phyloP scores from a whole-genome alignment of 2,329 filamentous ascomycete species.

The Reticulascus tulasneorum region DNA sequence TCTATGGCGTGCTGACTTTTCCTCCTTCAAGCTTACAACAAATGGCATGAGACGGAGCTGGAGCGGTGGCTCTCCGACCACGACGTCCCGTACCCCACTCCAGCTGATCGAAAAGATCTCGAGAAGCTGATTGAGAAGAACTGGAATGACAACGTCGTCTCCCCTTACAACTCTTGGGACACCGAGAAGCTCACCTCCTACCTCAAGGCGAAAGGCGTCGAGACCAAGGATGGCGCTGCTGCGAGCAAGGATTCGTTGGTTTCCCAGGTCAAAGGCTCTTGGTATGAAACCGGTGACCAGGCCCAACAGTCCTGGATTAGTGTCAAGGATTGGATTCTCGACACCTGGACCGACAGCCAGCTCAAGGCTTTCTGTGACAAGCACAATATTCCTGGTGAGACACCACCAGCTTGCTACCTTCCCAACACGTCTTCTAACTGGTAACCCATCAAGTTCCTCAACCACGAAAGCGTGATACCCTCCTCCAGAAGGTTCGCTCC shows the following conservation, averaged over 20 bases:
- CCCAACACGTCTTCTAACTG: background rate
- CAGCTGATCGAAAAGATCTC: conserved; percentile 91
- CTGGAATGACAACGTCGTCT: conserved; percentile 75
- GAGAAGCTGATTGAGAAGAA: conserved; percentile 84
- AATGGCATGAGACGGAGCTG: conserved; percentile 97
- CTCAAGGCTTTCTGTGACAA: conserved; percentile 91
- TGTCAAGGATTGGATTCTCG: conserved; percentile 88
- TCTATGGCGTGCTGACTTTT: background rate
- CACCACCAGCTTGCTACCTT: conserved; percentile 15
- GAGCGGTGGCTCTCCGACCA: conserved; percentile 95
- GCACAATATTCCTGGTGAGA: conserved; percentile 75
- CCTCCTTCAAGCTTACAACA: conserved; percentile 75
- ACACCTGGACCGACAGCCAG: conserved; percentile 91
- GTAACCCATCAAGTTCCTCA: conserved; percentile 60
- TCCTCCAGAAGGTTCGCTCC: conserved; percentile 72
- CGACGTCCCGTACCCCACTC: conserved; percentile 83
- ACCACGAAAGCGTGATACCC: conserved; percentile 77
- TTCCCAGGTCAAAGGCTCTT: conserved; percentile 65
- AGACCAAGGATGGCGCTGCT: conserved; percentile 63
- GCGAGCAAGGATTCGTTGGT: conserved; percentile 66
- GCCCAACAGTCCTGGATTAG: conserved; percentile 66
- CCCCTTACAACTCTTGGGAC: conserved; percentile 77
- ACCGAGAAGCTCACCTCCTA: conserved; percentile 63
- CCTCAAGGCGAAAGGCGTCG: conserved; percentile 65
- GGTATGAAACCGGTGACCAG: conserved; percentile 76